Evolutionary conservation across 1,284 basidiomycete genomes (phyloP).

Genomic region (Mycena sp.): DNA sequence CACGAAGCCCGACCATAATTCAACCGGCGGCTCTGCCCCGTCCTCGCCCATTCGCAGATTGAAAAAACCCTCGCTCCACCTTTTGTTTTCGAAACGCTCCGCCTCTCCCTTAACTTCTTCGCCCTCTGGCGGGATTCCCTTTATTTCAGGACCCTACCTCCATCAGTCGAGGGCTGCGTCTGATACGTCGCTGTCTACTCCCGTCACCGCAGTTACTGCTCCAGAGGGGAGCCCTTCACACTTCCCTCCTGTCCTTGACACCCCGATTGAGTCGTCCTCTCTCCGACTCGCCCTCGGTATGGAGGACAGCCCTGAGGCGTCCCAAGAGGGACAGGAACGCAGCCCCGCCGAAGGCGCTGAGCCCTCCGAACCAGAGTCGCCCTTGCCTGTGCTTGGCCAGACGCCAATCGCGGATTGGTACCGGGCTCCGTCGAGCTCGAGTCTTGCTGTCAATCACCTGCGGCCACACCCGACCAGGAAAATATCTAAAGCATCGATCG

Average conservation of each 20-base stretch:
- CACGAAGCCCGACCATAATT: conserved; percentile 33
- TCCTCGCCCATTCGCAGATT: conserved; percentile 49
- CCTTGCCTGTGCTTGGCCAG: conserved; percentile 41
- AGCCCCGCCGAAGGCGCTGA: not conserved
- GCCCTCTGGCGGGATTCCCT: conserved; percentile 40
- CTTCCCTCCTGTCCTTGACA: conserved; percentile 61
- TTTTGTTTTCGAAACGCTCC: conserved; percentile 64
- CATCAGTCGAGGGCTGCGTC: conserved; percentile 50
- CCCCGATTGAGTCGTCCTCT: conserved; percentile 59
- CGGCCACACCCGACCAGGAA: conserved; percentile 43
- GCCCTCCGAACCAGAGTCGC: conserved; percentile 7
- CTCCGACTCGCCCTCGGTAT: conserved; percentile 55
- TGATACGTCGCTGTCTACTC: conserved; percentile 59
- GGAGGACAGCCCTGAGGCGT: conserved; percentile 44
- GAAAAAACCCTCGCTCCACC: conserved; percentile 66
- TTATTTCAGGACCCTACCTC: conserved; percentile 48
- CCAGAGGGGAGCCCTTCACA: conserved; percentile 52
- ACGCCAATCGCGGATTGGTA: conserved; percentile 63
- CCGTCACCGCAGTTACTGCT: conserved; percentile 56
- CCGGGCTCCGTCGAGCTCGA: conserved; percentile 49
- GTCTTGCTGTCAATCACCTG: conserved; percentile 41
- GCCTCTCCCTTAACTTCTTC: conserved; percentile 49
- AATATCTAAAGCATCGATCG: conserved; percentile 39
- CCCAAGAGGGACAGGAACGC: conserved; percentile 1
- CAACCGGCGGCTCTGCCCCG: conserved; percentile 38